These are phyloP conservation scores for Peniophora sp. DNA, from an alignment of 1,284 basidiomycete genomes.

Conservation along the genomic window DNA sequence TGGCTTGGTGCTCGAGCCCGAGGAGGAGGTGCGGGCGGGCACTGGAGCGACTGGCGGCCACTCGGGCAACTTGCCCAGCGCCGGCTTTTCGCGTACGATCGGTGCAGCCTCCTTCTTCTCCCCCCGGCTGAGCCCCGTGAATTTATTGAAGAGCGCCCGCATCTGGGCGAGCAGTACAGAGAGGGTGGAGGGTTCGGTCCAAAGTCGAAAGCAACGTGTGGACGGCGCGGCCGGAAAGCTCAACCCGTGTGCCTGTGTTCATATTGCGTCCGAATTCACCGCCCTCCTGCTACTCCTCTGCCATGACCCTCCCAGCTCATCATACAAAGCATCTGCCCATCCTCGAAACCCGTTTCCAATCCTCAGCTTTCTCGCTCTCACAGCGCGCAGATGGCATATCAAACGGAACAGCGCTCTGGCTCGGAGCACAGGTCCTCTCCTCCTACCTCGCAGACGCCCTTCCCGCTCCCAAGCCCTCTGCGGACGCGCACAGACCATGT, in stretches of 20 bases:
- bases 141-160: too few species aligned
- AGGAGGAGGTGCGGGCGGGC: slow-evolving; percentile 36
- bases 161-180: too few species aligned
- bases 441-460: slow-evolving; percentile 43
- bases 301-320: slow-evolving; percentile 29
- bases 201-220: too few species aligned
- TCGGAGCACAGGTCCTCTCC: slow-evolving; percentile 71
- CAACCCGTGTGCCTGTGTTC: too few species aligned
- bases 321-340: slow-evolving; percentile 57
- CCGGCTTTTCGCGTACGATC: too few species aligned
- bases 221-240: background rate
- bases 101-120: too few species aligned
- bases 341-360: slow-evolving; percentile 41
- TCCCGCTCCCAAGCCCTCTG: slow-evolving; percentile 14
- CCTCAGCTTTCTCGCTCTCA: slow-evolving; percentile 33
- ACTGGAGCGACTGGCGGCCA: slow-evolving; percentile 1
- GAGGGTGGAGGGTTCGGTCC: too few species aligned
- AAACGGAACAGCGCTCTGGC: slow-evolving; percentile 87
- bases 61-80: background rate
- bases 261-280: too few species aligned
- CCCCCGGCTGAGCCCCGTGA: too few species aligned
- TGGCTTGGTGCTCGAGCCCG: slow-evolving; percentile 53
- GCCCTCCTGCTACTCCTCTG: too few species aligned
- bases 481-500: slow-evolving; percentile 23
- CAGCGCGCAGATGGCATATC: slow-evolving; percentile 56